Evolutionary conservation across 257 asterid genomes (phyloP), one percentile per base, ranked within the genome.

Genomic region (Petunia secreta): DNA sequence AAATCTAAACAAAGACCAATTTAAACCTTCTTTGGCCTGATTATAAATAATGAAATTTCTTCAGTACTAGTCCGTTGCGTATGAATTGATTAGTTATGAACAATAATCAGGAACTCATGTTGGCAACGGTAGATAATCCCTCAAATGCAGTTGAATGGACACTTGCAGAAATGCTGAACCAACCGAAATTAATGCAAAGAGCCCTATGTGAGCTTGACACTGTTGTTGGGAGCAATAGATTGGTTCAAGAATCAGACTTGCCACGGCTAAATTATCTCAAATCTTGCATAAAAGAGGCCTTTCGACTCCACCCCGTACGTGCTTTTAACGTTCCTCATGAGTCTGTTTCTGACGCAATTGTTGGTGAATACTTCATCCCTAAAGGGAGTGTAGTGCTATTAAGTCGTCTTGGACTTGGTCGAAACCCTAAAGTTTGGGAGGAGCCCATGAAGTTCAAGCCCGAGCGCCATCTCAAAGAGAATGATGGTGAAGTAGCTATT

Each of bases 231-330:
- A 82, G 1, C 15, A 65, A 75, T 4, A 82, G 81, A 55, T 5
- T 84, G 6, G 87, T 85, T 58, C 54, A 86, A 48, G 91, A 84
- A 84, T 82, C 84, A 1, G 89, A 87, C 34, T 7, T 87, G 9
- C 41, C 89, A 1, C 41, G 63, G 34, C 79, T 85, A 8, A 85
- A 85, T 53, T 87, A 79, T 25, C 3, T 85, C 0, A 87, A 81
- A 9, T 82, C 89, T 13, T 85, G 87, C 52, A 53, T 64, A 4
- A 85, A 66, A 53, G 91, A 87, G 64, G 78, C 85, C 0, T 80
- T 83, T 2, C 71, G 91, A 13, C 55, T 87, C 15, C 87, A 87
- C 10, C 89, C 89, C 0, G 0, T 85, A 1, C 41, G 79, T 1
- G 79, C 86, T 0, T 87, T 83, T 74, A 85, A 78, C 6, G 13